A percentile compares a stretch with the other conserved stretches of the same genome.
phyloP scores from a whole-genome alignment of 2,329 filamentous ascomycete genomes.

The Alternaria sp. region DNA sequence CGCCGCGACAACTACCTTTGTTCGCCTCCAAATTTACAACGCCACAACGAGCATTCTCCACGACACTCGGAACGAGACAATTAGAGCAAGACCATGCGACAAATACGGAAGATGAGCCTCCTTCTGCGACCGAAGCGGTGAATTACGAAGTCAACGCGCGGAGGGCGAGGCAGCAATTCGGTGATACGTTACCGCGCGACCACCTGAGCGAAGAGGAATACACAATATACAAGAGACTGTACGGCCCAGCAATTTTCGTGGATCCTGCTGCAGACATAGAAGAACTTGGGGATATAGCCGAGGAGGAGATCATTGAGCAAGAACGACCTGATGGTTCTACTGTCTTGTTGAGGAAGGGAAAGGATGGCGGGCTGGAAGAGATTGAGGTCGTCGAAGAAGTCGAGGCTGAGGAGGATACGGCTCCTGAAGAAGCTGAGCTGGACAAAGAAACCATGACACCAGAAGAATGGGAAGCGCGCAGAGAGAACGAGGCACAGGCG shows the following conservation, averaged over 20 bases:
- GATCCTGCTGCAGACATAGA: constrained; percentile 64
- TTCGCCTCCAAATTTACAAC: constrained; percentile 17
- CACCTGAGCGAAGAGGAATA: constrained; percentile 76
- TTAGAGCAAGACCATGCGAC: constrained; percentile 16
- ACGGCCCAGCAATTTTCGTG: constrained; percentile 73
- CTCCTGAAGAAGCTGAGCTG: constrained; percentile 38
- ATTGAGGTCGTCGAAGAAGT: constrained; percentile 53
- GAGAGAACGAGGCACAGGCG: constrained; percentile 39
- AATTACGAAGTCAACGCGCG: constrained; percentile 70
- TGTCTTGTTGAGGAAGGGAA: constrained; percentile 62
- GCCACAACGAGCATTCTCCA: constrained; percentile 35
- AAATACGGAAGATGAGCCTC: constrained; percentile 4
- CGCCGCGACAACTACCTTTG: constrained; percentile 21
- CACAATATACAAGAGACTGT: constrained; percentile 78
- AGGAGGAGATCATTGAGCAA: constrained; percentile 53
- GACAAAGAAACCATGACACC: constrained; percentile 36
- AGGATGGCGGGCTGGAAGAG: constrained; percentile 69
- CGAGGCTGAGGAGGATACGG: background rate
- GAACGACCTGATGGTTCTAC: constrained; percentile 41
- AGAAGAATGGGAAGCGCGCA: constrained; percentile 46
- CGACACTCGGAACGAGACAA: constrained; percentile 23
- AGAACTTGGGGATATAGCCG: constrained; percentile 56
- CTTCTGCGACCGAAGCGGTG: constrained; percentile 32
- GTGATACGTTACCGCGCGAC: constrained; percentile 76
- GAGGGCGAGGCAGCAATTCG: constrained; percentile 76